These are phyloP conservation scores for Yamadazyma ubonensis DNA, from an alignment of 805 yeast species.

Conservation along the genomic window DNA sequence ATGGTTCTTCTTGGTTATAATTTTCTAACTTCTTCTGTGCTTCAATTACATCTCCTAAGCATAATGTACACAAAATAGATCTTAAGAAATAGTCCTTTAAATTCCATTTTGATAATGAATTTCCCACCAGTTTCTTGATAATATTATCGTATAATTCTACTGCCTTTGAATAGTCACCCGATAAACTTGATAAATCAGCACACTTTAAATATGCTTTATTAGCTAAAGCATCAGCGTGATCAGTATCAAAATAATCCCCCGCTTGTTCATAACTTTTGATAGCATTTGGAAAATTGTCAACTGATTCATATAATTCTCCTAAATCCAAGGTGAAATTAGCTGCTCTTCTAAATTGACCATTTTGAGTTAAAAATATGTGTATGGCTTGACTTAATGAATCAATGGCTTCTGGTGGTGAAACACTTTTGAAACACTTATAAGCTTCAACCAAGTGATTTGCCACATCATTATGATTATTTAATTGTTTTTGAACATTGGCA, in stretches of 20 bases:
- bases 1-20: conserved; percentile 68
- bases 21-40: conserved; percentile 70
- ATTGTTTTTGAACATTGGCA: conserved; percentile 71
- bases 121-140: conserved; percentile 72
- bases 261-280: conserved; percentile 82
- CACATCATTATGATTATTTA: conserved; percentile 83
- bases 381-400: conserved; percentile 74
- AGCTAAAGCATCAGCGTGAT: conserved; percentile 87
- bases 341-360: conserved; percentile 95
- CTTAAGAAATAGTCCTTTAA: conserved; percentile 89
- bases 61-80: conserved; percentile 77
- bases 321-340: conserved; percentile 92
- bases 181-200: conserved; percentile 77
- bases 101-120: conserved; percentile 81
- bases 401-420: conserved; percentile 75
- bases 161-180: conserved; percentile 73
- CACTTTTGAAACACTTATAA: conserved; percentile 76
- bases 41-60: conserved; percentile 83
- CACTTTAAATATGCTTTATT: conserved; percentile 85
- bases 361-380: conserved; percentile 70
- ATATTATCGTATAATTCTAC: conserved; percentile 74
- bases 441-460: conserved; percentile 90
- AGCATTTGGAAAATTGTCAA: conserved; percentile 68
- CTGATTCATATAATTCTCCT: conserved; percentile 78
- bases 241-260: conserved; percentile 93